A percentile compares a stretch with the other conserved stretches of the same genome.
These are phyloP conservation scores for Geosmithia morbida DNA, from an alignment of 2,329 filamentous ascomycete genomes.

Conservation along the genomic window DNA sequence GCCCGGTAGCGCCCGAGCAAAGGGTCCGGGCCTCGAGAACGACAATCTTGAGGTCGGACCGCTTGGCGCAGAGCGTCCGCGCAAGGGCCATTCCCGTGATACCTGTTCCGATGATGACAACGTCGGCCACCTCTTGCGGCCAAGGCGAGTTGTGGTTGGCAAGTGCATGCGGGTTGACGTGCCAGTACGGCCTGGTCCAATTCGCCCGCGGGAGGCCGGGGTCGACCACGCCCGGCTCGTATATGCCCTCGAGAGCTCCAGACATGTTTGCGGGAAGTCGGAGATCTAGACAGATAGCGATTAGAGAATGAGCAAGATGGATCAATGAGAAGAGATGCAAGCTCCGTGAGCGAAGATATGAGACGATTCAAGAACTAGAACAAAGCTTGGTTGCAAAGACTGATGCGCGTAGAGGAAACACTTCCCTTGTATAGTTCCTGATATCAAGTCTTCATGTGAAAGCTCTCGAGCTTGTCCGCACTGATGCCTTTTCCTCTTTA, in stretches of 20 bases:
- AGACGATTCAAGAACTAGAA: too few species aligned
- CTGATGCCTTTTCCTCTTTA: constrained; percentile 6
- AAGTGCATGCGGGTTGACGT: constrained; percentile 1
- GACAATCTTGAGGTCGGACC: constrained; percentile 5
- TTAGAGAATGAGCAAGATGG: constrained; percentile 11
- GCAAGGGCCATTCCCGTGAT: constrained; percentile 7
- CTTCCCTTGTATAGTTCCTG: too few species aligned
- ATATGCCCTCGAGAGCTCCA: constrained; percentile 7
- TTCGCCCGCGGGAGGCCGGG: constrained; percentile 6
- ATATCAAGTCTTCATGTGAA: too few species aligned
- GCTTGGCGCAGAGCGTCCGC: constrained; percentile 4
- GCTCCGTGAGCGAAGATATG: constrained; percentile 4
- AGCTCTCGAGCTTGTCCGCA: too few species aligned
- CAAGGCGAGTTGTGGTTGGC: constrained; percentile 6
- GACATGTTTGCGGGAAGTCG: constrained; percentile 4
- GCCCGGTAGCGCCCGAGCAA: constrained; percentile 9
- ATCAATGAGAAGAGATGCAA: constrained; percentile 10
- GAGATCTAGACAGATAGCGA: constrained; percentile 18
- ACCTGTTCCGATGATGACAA: constrained; percentile 9
- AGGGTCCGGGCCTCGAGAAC: constrained; percentile 7
- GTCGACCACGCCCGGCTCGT: constrained; percentile 8
- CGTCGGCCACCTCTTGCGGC: constrained; percentile 4
- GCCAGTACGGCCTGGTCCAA: constrained; percentile 8
- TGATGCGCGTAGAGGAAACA: too few species aligned
- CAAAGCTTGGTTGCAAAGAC: too few species aligned